Evolutionary conservation across 352 stramenopile species (phyloP), one percentile per base, ranked within the genome.

Genomic region (Albugo laibachii): DNA sequence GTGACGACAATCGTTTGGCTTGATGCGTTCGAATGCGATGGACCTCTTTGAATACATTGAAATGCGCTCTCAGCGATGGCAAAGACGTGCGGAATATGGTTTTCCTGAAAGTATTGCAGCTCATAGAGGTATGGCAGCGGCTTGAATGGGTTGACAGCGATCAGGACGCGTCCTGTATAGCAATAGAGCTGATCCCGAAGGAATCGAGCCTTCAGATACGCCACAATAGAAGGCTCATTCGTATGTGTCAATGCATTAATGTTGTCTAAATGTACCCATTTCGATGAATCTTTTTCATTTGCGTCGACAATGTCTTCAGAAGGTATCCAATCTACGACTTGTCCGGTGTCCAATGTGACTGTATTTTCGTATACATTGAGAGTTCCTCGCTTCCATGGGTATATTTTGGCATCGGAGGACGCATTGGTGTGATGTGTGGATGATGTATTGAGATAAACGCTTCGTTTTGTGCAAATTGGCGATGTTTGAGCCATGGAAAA

Each of bases 161-260:
- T 16, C 18, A 59, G 27, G 35, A 60, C 59, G 46, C 39, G 12
- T 20, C 48, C 43, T 5, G 49, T 53, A 41, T 59, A 43, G 52
- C 45, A 57, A 41, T 55, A 51, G 11, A 49, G 52, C 19, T 47
- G 41, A 43, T 69, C 31, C 84, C 57, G 49, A 15, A 54, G 49
- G 38, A 83, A 91, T 0, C 77, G 77, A 51, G 83, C 62, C 34
- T 73, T 61, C 45, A 91, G 57, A 49, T 81, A 85, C 42, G 85
- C 70, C 18, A 91, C 69, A 41, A 91, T 81, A 0, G 70, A 73
- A 20, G 78, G 65, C 47, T 87, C 78, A 45, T 91, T 70, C 49
- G 87, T 58, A 47, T 91, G 77, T 10, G 66, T 80, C 34, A 87
- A 64, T 43, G 65, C 60, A 35, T 83, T 72, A 3, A 91, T 46